Evolutionary conservation across 805 yeast species (phyloP).

Genomic region (Cyberlindnera saturnus): DNA sequence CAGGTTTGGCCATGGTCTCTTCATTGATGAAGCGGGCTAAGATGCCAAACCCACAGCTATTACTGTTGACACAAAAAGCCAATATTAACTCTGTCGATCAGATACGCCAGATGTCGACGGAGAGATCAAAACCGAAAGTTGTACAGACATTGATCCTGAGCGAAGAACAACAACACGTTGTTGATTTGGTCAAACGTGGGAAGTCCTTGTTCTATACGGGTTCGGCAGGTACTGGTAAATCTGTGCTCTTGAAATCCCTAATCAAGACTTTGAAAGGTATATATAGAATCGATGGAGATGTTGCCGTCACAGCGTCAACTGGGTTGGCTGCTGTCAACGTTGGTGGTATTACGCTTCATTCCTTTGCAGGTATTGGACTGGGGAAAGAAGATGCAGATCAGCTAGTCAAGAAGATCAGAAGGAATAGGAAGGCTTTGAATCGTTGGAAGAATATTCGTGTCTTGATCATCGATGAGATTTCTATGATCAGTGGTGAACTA

Average conservation of each 20-base stretch:
- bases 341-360: slow-evolving; percentile 73
- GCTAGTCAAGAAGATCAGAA: slow-evolving; percentile 46
- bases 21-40: slow-evolving; percentile 3
- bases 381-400: slow-evolving; percentile 48
- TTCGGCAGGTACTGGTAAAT: slow-evolving; percentile 98
- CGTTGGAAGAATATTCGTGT: slow-evolving; percentile 57
- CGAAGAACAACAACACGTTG: slow-evolving; percentile 60
- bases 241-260: slow-evolving; percentile 66
- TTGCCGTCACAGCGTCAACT: slow-evolving; percentile 80
- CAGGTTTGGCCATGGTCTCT: not conserved
- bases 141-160: slow-evolving; percentile 33
- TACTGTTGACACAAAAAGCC: slow-evolving; percentile 11
- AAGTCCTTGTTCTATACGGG: slow-evolving; percentile 86
- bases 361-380: slow-evolving; percentile 73
- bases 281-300: slow-evolving; percentile 39
- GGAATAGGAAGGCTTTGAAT: slow-evolving; percentile 40
- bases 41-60: slow-evolving; percentile 6
- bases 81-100: not conserved
- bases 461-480: slow-evolving; percentile 68
- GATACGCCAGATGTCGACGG: slow-evolving; percentile 6
- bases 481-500: slow-evolving; percentile 71
- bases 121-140: slow-evolving; percentile 11
- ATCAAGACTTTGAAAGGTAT: slow-evolving; percentile 45
- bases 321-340: slow-evolving; percentile 81
- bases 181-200: slow-evolving; percentile 59